phyloP scores from a whole-genome alignment of 2,329 filamentous ascomycete genomes.

The Periconia sp. region DNA sequence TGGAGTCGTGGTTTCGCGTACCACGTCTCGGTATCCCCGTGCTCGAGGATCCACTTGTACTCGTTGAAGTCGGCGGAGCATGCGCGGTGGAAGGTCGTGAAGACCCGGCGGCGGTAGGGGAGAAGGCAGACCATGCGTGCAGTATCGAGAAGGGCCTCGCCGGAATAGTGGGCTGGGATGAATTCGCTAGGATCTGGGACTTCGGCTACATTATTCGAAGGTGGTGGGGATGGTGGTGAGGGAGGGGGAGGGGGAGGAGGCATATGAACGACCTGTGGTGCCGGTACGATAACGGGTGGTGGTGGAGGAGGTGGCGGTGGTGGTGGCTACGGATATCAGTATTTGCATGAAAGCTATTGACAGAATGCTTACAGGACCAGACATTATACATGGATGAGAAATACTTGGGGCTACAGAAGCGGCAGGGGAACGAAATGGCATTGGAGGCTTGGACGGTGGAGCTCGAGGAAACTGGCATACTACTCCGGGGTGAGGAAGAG shows the following conservation, averaged over 20 bases:
- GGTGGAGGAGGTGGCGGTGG: slow-evolving; percentile 13
- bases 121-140: slow-evolving; percentile 20
- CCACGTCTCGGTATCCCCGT: slow-evolving; percentile 29
- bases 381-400: neutral
- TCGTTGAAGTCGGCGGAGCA: slow-evolving; percentile 29
- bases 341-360: neutral
- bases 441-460: neutral
- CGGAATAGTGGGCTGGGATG: slow-evolving; percentile 24
- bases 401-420: neutral
- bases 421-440: no score
- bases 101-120: slow-evolving; percentile 28
- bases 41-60: slow-evolving; percentile 30
- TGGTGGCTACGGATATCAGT: neutral
- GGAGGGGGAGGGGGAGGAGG: slow-evolving; percentile 12
- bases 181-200: slow-evolving; percentile 17
- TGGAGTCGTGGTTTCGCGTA: slow-evolving; percentile 28
- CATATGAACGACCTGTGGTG: slow-evolving; percentile 13
- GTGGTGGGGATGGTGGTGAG: slow-evolving; percentile 7
- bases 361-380: neutral
- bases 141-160: slow-evolving; percentile 13
- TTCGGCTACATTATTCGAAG: slow-evolving; percentile 2
- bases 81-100: slow-evolving; percentile 24
- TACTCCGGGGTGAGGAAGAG: no score
- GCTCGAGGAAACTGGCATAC: neutral
- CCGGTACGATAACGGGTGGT: slow-evolving; percentile 6